Conservation (phyloP, 2,329 filamentous ascomycete species). For the Seiridium cupressi region DNA sequence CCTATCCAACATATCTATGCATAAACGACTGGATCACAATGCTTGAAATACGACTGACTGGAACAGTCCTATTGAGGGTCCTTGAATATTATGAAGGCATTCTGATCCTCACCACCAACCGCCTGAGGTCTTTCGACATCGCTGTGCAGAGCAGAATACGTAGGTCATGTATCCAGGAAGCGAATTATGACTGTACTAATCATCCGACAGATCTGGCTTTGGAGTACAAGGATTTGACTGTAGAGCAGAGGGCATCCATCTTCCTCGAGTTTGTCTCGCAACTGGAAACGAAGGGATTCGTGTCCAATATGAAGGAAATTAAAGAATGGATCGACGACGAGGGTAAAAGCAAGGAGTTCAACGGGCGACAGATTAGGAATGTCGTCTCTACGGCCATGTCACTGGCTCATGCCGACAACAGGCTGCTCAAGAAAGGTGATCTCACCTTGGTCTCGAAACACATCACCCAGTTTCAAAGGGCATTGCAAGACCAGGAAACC, state of each 20-base stretch:
- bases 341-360: background rate
- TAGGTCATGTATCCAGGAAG: slow-evolving; percentile 14
- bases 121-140: background rate
- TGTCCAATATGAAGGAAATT: background rate
- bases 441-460: too few relatives aligned
- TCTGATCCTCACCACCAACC: background rate
- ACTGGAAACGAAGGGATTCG: background rate
- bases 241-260: background rate
- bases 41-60: too few relatives aligned
- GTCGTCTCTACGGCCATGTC: background rate
- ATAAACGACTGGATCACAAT: background rate
- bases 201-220: slow-evolving; percentile 13
- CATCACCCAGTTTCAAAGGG: too few relatives aligned
- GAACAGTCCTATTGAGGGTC: background rate
- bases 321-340: background rate
- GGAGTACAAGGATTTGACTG: background rate
- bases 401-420: background rate
- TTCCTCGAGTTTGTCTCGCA: background rate
- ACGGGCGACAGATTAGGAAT: background rate
- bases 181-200: too few relatives aligned
- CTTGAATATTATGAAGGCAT: background rate
- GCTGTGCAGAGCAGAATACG: slow-evolving; percentile 12
- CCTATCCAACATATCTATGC: background rate
- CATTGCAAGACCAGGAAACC: too few relatives aligned
- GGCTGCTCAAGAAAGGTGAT: too few relatives aligned